Base-by-base conservation (phyloP, 495 filamentous ascomycete genomes). In the Trichoderma virens region DNA sequence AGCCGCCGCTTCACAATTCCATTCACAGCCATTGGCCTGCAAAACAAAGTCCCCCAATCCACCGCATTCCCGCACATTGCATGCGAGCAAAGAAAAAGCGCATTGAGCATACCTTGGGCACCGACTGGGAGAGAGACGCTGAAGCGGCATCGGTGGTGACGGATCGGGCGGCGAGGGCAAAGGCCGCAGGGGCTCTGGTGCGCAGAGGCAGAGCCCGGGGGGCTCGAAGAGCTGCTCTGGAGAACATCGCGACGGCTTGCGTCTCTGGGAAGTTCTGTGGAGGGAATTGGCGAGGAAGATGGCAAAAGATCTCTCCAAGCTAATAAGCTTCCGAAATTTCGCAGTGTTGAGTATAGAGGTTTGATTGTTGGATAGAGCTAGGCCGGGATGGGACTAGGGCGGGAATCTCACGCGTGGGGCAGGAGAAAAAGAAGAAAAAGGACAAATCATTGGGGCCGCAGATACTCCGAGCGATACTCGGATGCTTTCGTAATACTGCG, bases 131-230 rank as follows among this genome's bases (percentile, higher is more conserved):
- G 34, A 65, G 63, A 0, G 63, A 65, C 3, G 63, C 51, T n/a
- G 63, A 65, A 27, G 63, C 63, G 20, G 63, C 63, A 47, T 59
- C 43, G n/a, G 63, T 65, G 23, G 63, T 65, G 43, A 65, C 63
- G 31, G 51, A 41, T 7, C 63, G 54, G n/a, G 32, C 18, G n/a
- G 62, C 62, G 30, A 59, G 28, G 27, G 31, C 62, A 38, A 60
- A 60, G 18, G 54, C 27, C 8, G 63, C 31, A 30, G 56, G 27
- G 30, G 47, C 43, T 30, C 54, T 59, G 27, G 54, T 20, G 20
- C 54, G 54, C 63, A 65, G 56, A 30, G 63, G 25, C 25, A 41
- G 32, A 20, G 54, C 43, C 63, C 63, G 43, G 34, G 51, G 11
- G 13, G 32, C 30, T 60, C 63, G 59, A 27, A 60, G 34, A 35